Percentiles rank a stretch among this genome's conserved stretches.
phyloP scores from a whole-genome alignment of 345 rosid genomes.

The Gossypium turneri region DNA sequence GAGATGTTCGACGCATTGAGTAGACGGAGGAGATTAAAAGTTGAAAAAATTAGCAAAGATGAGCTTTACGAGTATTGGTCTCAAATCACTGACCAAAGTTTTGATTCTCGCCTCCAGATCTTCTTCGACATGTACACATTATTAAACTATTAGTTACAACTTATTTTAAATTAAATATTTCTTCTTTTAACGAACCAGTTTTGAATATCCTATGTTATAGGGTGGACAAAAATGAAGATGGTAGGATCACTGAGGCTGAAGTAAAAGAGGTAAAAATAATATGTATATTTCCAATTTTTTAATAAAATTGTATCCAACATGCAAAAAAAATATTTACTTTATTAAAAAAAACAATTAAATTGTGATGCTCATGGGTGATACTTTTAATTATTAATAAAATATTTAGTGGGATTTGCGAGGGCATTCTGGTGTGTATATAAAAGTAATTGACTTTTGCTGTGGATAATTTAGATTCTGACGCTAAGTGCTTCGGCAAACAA shows the following conservation, averaged over 20 bases:
- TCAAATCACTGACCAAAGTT: constrained; percentile 86
- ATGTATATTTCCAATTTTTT: neutral
- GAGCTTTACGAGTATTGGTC: constrained; percentile 93
- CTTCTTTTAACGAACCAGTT: no score
- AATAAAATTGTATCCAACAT: neutral
- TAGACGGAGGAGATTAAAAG: constrained; percentile 69
- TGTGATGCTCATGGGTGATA: neutral
- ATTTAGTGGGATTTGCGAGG: constrained; percentile 46
- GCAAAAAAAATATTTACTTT: no score
- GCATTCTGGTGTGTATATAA: constrained; percentile 16
- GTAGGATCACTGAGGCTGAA: constrained; percentile 86
- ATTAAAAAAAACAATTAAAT: neutral
- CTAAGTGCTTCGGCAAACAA: constrained; percentile 94
- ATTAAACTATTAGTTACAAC: neutral
- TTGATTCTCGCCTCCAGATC: constrained; percentile 94
- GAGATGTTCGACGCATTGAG: constrained; percentile 89
- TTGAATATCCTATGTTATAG: constrained; percentile 31
- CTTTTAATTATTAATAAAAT: constrained; percentile 17
- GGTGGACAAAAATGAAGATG: constrained; percentile 97
- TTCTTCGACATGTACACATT: constrained; percentile 83
- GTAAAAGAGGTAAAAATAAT: constrained; percentile 72
- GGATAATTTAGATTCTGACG: constrained; percentile 62
- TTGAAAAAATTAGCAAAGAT: constrained; percentile 74
- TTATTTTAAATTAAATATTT: no score
- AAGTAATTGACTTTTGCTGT: neutral